Evolutionary conservation across 1,139 yeast genomes (phyloP).

Genomic region (Diutina catenulata): DNA sequence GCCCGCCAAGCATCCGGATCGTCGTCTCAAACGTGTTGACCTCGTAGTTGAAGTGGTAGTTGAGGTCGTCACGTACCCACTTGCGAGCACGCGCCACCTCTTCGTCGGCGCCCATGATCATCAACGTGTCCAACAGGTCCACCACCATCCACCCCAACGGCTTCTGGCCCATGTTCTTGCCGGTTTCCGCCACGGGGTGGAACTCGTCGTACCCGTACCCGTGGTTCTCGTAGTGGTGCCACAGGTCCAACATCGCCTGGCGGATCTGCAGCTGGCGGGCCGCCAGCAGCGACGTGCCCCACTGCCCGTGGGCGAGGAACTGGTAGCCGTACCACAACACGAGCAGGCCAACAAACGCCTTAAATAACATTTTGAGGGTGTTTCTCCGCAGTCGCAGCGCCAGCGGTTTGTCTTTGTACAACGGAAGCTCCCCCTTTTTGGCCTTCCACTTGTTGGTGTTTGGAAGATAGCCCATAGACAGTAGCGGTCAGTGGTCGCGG

Average conservation of each 20-base stretch:
- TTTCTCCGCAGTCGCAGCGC: background rate
- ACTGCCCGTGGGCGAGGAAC: constrained; percentile 6
- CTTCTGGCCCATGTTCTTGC: constrained; percentile 68
- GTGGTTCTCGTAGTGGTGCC: constrained; percentile 64
- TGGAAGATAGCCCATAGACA: constrained; percentile 8
- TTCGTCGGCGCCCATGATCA: constrained; percentile 64
- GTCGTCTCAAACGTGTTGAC: constrained; percentile 90
- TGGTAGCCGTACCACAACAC: constrained; percentile 24
- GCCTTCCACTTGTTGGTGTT: constrained; percentile 10
- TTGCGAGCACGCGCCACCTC: constrained; percentile 53
- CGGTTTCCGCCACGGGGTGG: constrained; percentile 43
- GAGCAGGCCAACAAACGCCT: constrained; percentile 28
- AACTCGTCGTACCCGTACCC: constrained; percentile 82
- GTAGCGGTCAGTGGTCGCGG: too few species aligned
- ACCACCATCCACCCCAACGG: constrained; percentile 96
- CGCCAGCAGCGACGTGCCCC: too few species aligned
- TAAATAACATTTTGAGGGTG: constrained; percentile 23
- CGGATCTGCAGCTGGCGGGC: constrained; percentile 43
- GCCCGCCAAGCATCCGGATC: constrained; percentile 87
- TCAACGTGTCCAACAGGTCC: constrained; percentile 76
- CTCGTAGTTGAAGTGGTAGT: constrained; percentile 46
- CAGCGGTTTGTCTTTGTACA: constrained; percentile 6
- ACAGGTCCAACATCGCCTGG: constrained; percentile 58
- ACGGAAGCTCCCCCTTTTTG: constrained; percentile 7
- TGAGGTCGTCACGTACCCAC: constrained; percentile 57